Conservation (phyloP, 1,284 basidiomycete genomes). For the Afroboletus lepidellus region DNA sequence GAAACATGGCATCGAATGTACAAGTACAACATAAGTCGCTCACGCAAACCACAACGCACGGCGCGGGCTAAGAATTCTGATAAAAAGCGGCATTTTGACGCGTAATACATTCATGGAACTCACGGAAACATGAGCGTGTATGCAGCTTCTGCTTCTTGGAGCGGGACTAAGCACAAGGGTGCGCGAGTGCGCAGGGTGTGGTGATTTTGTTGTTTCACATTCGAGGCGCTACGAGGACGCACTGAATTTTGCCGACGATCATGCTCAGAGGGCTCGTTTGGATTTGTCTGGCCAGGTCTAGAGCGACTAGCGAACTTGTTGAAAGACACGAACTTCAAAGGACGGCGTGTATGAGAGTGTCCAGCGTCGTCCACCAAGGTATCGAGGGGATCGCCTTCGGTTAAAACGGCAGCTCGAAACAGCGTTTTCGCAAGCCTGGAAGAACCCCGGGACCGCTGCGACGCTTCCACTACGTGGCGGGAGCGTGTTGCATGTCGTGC, state of each 20-base stretch:
- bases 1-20: neutral
- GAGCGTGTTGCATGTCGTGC: slow-evolving; percentile 15
- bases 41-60: neutral
- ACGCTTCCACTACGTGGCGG: neutral
- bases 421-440: slow-evolving; percentile 16
- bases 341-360: slow-evolving; percentile 18
- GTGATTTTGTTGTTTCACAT: neutral
- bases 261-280: neutral
- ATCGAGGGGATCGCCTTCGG: slow-evolving; percentile 26
- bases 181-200: neutral
- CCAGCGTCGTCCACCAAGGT: slow-evolving; percentile 13
- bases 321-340: slow-evolving; percentile 29
- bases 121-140: slow-evolving; percentile 31
- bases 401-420: slow-evolving; percentile 27
- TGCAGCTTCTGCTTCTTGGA: slow-evolving; percentile 30
- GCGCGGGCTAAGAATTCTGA: slow-evolving; percentile 6
- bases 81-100: neutral
- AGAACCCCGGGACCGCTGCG: slow-evolving; percentile 1
- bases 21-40: no score
- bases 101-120: slow-evolving; percentile 4
- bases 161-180: slow-evolving; percentile 26
- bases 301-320: slow-evolving; percentile 15
- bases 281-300: neutral
- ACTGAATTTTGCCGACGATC: neutral
- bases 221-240: neutral